Conservation (phyloP, 2,329 filamentous ascomycete species). For the Neoscytalidium dimidiatum region DNA sequence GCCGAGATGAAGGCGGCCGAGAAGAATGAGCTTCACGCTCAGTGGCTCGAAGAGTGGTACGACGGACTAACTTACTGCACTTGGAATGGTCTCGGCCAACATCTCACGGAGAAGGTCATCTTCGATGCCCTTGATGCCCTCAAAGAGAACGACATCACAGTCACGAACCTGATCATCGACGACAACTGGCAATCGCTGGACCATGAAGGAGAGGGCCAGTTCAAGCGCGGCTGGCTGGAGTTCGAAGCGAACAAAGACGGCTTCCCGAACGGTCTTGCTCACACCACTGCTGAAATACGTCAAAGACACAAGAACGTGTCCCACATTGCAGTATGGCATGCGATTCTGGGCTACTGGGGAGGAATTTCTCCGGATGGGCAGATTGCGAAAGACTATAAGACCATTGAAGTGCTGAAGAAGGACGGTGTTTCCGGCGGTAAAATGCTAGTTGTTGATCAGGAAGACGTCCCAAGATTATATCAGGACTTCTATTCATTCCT, state of each 20-base stretch:
- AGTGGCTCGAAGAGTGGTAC: slow-evolving; percentile 86
- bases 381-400: slow-evolving; percentile 78
- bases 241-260: slow-evolving; percentile 82
- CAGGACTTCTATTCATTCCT: slow-evolving; percentile 91
- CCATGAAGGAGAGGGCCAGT: slow-evolving; percentile 54
- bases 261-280: slow-evolving; percentile 79
- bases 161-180: slow-evolving; percentile 89
- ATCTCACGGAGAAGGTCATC: slow-evolving; percentile 79
- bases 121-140: slow-evolving; percentile 73
- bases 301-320: slow-evolving; percentile 59
- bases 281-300: slow-evolving; percentile 69
- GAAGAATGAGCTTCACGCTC: slow-evolving; percentile 53
- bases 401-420: slow-evolving; percentile 58
- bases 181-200: slow-evolving; percentile 89
- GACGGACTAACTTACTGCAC: slow-evolving; percentile 95
- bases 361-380: slow-evolving; percentile 75
- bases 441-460: slow-evolving; percentile 72
- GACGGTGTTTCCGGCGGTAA: slow-evolving; percentile 61
- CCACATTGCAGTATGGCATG: slow-evolving; percentile 18
- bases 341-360: slow-evolving; percentile 76
- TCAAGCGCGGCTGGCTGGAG: slow-evolving; percentile 50
- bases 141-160: slow-evolving; percentile 68
- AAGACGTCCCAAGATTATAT: slow-evolving; percentile 77
- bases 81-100: slow-evolving; percentile 89
- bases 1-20: slow-evolving; percentile 50